Conservation (phyloP, 805 yeast species). For the Lipomyces anomalus region DNA sequence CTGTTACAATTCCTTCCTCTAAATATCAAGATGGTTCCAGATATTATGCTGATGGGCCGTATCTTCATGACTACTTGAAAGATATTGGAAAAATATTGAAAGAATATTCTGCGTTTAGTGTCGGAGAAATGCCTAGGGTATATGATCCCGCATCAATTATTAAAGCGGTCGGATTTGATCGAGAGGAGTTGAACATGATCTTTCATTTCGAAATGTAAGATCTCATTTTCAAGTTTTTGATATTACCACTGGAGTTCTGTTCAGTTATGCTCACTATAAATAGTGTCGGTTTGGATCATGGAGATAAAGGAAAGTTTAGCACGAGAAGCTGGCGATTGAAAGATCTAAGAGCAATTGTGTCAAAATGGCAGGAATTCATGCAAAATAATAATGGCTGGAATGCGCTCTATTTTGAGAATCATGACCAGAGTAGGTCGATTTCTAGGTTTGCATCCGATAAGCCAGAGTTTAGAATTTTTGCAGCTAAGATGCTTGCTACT, state of each 20-base stretch:
- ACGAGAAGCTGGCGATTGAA: conserved; percentile 8
- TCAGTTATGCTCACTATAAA: conserved; percentile 1
- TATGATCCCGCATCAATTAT: conserved; percentile 28
- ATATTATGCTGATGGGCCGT: conserved; percentile 44
- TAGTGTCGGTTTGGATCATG: conserved; percentile 17
- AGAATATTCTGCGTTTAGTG: conserved; percentile 50
- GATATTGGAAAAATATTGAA: conserved; percentile 45
- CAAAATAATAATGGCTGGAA: conserved; percentile 54
- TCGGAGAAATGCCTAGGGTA: conserved; percentile 51
- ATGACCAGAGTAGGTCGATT: conserved; percentile 52
- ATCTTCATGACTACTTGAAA: conserved; percentile 53
- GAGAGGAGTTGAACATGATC: conserved; percentile 28
- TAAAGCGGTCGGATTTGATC: conserved; percentile 24
- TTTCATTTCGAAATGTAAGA: conserved; percentile 26
- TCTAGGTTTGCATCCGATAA: conserved; percentile 47
- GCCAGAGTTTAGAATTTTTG: conserved; percentile 33
- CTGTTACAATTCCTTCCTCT: conserved; percentile 39
- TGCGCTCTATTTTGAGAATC: conserved; percentile 51
- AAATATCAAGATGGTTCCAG: conserved; percentile 39
- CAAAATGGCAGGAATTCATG: conserved; percentile 32
- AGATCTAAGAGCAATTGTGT: conserved; percentile 14
- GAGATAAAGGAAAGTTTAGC: conserved; percentile 11
- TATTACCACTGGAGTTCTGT: neutral
- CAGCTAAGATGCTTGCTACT: conserved; percentile 47
- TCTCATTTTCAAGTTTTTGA: no score